A percentile compares a stretch with the other conserved stretches of the same genome.
These are phyloP conservation scores for Dictyostelium firmibasis DNA, from an alignment of 78 protist genomes.

Conservation along the genomic window DNA sequence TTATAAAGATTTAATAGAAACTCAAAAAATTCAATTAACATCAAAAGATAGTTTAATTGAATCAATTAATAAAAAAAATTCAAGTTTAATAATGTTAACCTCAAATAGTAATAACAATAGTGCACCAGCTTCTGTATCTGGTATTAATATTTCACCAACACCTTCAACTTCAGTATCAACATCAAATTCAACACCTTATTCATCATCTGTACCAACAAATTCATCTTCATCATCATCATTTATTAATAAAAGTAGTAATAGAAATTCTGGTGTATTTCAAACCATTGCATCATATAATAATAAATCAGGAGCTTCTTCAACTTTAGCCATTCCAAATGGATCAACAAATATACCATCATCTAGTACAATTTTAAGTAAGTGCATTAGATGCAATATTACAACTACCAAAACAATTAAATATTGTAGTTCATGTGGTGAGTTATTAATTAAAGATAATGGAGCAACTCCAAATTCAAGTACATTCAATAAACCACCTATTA, in stretches of 20 bases:
- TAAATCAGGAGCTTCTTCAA: background rate
- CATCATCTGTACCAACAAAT: background rate
- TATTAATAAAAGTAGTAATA: background rate
- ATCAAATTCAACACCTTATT: background rate
- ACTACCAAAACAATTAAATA: background rate
- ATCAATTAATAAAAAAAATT: background rate
- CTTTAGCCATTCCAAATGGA: background rate
- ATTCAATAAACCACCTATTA: background rate
- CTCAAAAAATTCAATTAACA: constrained; percentile 11
- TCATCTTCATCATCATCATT: background rate
- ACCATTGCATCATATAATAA: background rate
- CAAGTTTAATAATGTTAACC: background rate
- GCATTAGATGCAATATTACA: constrained; percentile 41
- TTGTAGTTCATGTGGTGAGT: constrained; percentile 33
- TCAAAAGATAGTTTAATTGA: constrained; percentile 27
- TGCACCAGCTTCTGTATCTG: background rate
- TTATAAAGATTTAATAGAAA: background rate
- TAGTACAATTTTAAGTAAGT: background rate
- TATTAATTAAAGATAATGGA: background rate
- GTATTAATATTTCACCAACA: background rate
- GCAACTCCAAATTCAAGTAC: background rate
- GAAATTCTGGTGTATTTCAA: background rate
- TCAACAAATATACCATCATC: background rate
- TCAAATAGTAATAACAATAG: background rate
- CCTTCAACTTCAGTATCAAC: background rate